These are phyloP conservation scores for Phytophthora palmivora DNA, from an alignment of 352 stramenopile genomes.

Conservation along the genomic window DNA sequence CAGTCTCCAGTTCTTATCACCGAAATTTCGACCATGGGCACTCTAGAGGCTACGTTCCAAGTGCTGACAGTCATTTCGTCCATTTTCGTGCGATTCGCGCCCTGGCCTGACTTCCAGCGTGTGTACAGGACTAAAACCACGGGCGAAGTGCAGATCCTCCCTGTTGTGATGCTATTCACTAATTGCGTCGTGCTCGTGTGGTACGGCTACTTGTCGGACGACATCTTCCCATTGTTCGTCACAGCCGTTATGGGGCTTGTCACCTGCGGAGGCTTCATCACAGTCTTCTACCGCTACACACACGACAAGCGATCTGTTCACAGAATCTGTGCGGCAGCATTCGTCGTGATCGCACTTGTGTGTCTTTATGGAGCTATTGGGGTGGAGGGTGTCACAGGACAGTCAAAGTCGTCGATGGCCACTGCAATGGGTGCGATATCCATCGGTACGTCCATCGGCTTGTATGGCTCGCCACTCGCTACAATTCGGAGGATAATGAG, in stretches of 20 bases:
- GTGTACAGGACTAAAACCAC: conserved; percentile 61
- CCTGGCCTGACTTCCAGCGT: conserved; percentile 56
- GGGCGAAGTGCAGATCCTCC: conserved; percentile 56
- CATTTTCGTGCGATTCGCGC: conserved; percentile 72
- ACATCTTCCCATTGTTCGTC: conserved; percentile 64
- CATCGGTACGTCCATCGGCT: conserved; percentile 55
- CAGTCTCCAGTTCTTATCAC: background rate
- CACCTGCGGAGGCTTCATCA: conserved; percentile 53
- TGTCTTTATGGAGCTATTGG: conserved; percentile 46
- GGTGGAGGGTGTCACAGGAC: conserved; percentile 32
- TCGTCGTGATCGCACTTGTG: conserved; percentile 30
- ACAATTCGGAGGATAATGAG: conserved; percentile 42
- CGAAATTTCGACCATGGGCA: conserved; percentile 18
- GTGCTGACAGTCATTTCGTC: conserved; percentile 69
- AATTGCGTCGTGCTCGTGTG: conserved; percentile 69
- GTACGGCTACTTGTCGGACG: conserved; percentile 52
- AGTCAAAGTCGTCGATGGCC: conserved; percentile 38
- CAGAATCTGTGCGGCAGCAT: conserved; percentile 20
- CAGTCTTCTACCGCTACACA: conserved; percentile 53
- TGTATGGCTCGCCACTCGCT: conserved; percentile 65
- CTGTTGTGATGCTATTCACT: conserved; percentile 70
- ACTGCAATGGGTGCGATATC: conserved; percentile 54
- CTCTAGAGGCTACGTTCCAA: conserved; percentile 43
- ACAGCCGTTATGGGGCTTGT: conserved; percentile 55
- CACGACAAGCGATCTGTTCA: conserved; percentile 31